Evolutionary conservation across 805 yeast genomes (phyloP), one percentile per base, ranked within the genome.

Genomic region (Schizosaccharomyces japonicus): DNA sequence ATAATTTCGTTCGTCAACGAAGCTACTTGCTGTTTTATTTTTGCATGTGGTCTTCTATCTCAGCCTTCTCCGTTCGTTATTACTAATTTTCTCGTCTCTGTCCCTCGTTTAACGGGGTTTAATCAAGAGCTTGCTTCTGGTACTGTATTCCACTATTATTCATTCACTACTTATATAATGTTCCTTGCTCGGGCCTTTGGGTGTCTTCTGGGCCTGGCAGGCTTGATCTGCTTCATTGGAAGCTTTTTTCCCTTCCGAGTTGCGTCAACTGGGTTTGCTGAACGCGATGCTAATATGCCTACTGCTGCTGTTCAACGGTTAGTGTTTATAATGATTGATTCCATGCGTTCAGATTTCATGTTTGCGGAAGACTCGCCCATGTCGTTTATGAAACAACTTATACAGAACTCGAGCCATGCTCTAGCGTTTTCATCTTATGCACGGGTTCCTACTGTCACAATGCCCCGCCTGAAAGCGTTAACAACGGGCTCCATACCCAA

Each of bases 361-460:
- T 87, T 72, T 56, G 70, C 80, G 1, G 64, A 71, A 11, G 55
- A 63, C 2, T 82, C 95, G 0, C 57, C 71, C 6, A 81, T 90
- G 80, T 39, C 56, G 0, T 73, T 71, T 55, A 70, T 15, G 5
- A 17, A 23, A 10, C 26, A 52, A 53, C 17, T 49, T 85, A 49
- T 63, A 87, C 6, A 68, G 71, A 47, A 53, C 66, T 15, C 42
- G 0, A 92, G 93, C 8, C 55, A 67, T 31, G 96, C 90, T 0
- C 56, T 85, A 46, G 95, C 95, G 0, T 85, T 75, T 60, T 90
- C 98, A 0, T 94, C 94, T 0, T 80, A 68, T 58, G 78, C 95
- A 93, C 94, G 1, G 96, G 94, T 95, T 8, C 95, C 95, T 3
- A 85, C 95, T 0, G 85, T 95, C 0, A 84, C 95, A 1, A 63